phyloP scores from a whole-genome alignment of 2,329 filamentous ascomycete genomes.

The Paecilomyces sp. region DNA sequence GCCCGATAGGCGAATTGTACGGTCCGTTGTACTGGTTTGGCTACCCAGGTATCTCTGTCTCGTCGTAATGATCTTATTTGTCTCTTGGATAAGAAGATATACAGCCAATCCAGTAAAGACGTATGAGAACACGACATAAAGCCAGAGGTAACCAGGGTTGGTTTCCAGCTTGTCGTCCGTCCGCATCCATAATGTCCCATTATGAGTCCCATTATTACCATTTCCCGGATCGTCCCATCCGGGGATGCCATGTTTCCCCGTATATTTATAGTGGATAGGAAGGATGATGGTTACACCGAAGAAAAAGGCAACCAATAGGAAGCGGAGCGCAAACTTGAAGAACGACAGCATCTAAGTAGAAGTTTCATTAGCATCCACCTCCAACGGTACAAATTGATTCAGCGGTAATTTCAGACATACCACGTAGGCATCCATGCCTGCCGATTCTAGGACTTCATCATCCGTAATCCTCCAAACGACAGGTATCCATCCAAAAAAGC shows the following conservation, averaged over 20 bases:
- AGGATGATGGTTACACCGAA: slow-evolving; percentile 75
- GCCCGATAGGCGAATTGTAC: slow-evolving; percentile 84
- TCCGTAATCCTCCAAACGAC: slow-evolving; percentile 78
- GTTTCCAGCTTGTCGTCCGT: slow-evolving; percentile 19
- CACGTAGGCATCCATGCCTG: slow-evolving; percentile 91
- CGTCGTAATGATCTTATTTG: slow-evolving; percentile 73
- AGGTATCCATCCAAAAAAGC: slow-evolving; percentile 89
- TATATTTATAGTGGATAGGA: slow-evolving; percentile 71
- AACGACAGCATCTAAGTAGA: slow-evolving; percentile 70
- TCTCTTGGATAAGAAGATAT: slow-evolving; percentile 77
- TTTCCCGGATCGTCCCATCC: slow-evolving; percentile 29
- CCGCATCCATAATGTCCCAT: not conserved
- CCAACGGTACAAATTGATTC: not conserved
- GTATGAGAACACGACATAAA: slow-evolving; percentile 91
- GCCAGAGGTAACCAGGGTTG: slow-evolving; percentile 64
- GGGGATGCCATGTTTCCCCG: slow-evolving; percentile 34
- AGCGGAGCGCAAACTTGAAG: slow-evolving; percentile 88
- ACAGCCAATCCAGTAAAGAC: slow-evolving; percentile 77
- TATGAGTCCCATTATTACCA: slow-evolving; percentile 19
- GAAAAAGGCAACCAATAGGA: slow-evolving; percentile 71
- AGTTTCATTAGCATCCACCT: not conserved
- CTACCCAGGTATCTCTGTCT: slow-evolving; percentile 87
- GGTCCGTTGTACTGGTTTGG: slow-evolving; percentile 91
- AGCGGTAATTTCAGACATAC: slow-evolving; percentile 41
- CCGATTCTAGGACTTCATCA: slow-evolving; percentile 80